These are phyloP conservation scores for Thelonectria rubi DNA, from an alignment of 2,329 filamentous ascomycete species.

Conservation along the genomic window DNA sequence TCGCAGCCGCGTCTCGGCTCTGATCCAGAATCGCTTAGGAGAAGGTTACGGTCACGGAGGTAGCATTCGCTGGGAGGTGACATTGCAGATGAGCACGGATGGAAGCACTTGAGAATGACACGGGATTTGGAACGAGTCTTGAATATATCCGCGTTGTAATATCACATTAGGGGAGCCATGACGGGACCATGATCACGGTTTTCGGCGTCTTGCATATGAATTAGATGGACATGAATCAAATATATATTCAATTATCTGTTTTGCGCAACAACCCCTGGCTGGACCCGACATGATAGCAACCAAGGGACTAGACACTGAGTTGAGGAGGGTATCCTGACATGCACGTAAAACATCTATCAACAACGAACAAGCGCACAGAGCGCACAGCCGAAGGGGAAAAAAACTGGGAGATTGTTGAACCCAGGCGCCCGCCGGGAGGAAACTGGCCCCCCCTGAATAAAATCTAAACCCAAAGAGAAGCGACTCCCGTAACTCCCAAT, in stretches of 20 bases:
- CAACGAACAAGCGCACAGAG: slow-evolving; percentile 28
- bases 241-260: slow-evolving; percentile 15
- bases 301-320: slow-evolving; percentile 17
- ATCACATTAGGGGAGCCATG: background rate
- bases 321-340: slow-evolving; percentile 46
- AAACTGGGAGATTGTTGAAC: slow-evolving; percentile 10
- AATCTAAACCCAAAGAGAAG: slow-evolving; percentile 41
- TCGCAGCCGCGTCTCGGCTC: slow-evolving; percentile 76
- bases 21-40: slow-evolving; percentile 86
- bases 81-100: slow-evolving; percentile 73
- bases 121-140: too few relatives aligned
- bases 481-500: slow-evolving; percentile 44
- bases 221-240: slow-evolving; percentile 8
- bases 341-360: slow-evolving; percentile 35
- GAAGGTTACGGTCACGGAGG: slow-evolving; percentile 85
- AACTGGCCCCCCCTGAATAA: slow-evolving; percentile 11
- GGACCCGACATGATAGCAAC: slow-evolving; percentile 11
- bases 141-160: background rate
- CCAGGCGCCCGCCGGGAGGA: slow-evolving; percentile 14
- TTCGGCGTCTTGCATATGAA: background rate
- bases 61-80: slow-evolving; percentile 91
- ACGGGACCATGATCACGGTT: background rate
- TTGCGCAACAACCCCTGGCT: slow-evolving; percentile 1
- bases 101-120: slow-evolving; percentile 30
- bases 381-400: slow-evolving; percentile 10